These are phyloP conservation scores for Candida succiphila DNA, from an alignment of 805 yeast species.

Conservation along the genomic window DNA sequence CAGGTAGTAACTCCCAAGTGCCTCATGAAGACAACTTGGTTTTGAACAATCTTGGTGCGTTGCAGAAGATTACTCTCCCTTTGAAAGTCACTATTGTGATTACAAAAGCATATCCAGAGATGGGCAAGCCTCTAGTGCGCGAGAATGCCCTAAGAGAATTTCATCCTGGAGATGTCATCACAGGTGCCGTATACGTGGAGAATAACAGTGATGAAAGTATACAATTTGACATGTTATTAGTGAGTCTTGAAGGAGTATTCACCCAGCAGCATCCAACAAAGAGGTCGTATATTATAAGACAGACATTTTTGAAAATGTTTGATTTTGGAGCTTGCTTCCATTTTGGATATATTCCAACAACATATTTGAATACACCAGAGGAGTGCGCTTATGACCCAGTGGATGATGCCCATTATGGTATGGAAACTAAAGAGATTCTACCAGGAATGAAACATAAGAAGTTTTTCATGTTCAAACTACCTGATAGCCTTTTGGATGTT, in stretches of 20 bases:
- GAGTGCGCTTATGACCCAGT: slow-evolving; percentile 6
- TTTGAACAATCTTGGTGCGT: slow-evolving; percentile 12
- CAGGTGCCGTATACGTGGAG: slow-evolving; percentile 39
- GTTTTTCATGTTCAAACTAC: slow-evolving; percentile 46
- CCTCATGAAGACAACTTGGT: slow-evolving; percentile 8
- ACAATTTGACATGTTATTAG: slow-evolving; percentile 49
- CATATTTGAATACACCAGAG: slow-evolving; percentile 11
- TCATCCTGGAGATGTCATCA: slow-evolving; percentile 52
- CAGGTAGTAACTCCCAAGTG: neutral
- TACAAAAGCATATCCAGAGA: slow-evolving; percentile 31
- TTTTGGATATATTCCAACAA: slow-evolving; percentile 21
- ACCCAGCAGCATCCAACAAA: slow-evolving; percentile 9
- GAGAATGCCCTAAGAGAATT: slow-evolving; percentile 37
- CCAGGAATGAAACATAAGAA: slow-evolving; percentile 43
- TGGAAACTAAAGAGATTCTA: slow-evolving; percentile 31
- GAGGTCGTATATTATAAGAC: slow-evolving; percentile 6
- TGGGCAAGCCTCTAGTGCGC: slow-evolving; percentile 11
- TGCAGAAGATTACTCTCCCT: slow-evolving; percentile 12
- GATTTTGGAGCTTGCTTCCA: slow-evolving; percentile 39
- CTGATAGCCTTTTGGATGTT: slow-evolving; percentile 38
- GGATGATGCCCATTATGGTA: slow-evolving; percentile 23
- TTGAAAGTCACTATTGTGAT: slow-evolving; percentile 17
- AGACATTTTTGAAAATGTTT: slow-evolving; percentile 35
- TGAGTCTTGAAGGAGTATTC: slow-evolving; percentile 39
- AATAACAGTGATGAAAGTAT: slow-evolving; percentile 29